phyloP scores from a whole-genome alignment of 108 stramenopile species.

The Craspedostauros australis region DNA sequence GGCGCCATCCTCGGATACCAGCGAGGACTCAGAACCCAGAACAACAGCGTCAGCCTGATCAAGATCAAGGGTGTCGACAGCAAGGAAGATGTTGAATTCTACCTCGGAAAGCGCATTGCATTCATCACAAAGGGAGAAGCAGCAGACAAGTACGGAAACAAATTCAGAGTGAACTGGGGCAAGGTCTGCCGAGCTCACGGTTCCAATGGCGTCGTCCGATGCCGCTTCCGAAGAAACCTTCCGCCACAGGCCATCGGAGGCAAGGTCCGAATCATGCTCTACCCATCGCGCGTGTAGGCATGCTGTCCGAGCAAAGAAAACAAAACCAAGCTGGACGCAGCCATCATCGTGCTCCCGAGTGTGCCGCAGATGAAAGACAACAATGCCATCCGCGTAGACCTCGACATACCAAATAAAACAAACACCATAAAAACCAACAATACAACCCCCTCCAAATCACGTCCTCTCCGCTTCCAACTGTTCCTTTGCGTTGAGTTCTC shows the following conservation, averaged over 20 bases:
- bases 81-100: constrained; percentile 91
- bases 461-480: too few relatives aligned
- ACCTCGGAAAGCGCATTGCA: constrained; percentile 97
- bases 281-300: constrained; percentile 60
- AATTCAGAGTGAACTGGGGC: constrained; percentile 99
- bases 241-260: constrained; percentile 91
- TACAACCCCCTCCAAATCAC: too few relatives aligned
- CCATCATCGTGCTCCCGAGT: too few relatives aligned
- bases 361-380: too few relatives aligned
- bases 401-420: too few relatives aligned
- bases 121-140: constrained; percentile 94
- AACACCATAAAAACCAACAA: too few relatives aligned
- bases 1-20: constrained; percentile 98
- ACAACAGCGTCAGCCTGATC: constrained; percentile 95
- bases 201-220: constrained; percentile 95
- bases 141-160: constrained; percentile 75
- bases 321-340: too few relatives aligned
- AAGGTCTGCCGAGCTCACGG: constrained; percentile 95
- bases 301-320: too few relatives aligned
- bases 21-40: constrained; percentile 93
- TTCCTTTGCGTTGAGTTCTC: too few relatives aligned
- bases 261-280: constrained; percentile 87
- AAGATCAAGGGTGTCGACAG: constrained; percentile 95
- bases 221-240: constrained; percentile 95
- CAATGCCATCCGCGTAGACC: too few relatives aligned